phyloP scores from a whole-genome alignment of 306 rosid species.

The Lupinus albus region DNA sequence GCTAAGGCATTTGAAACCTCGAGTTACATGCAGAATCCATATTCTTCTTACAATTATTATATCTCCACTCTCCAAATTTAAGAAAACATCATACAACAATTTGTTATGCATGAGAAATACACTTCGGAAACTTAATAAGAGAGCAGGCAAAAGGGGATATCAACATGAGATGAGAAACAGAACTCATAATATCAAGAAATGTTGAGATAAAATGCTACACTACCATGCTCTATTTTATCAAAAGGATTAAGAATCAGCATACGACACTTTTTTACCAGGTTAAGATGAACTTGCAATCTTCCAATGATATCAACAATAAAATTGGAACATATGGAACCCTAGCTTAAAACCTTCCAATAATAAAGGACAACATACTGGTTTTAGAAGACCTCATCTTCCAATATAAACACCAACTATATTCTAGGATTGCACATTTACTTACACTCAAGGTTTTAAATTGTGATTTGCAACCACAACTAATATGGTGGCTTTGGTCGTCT shows the following conservation, averaged over 20 bases:
- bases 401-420: slow-evolving; percentile 5
- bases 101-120: background rate
- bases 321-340: slow-evolving; percentile 21
- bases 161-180: slow-evolving; percentile 20
- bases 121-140: background rate
- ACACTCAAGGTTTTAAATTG: background rate
- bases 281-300: background rate
- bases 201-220: slow-evolving; percentile 16
- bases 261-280: background rate
- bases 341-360: background rate
- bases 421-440: background rate
- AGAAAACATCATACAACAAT: slow-evolving; percentile 25
- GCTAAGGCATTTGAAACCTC: slow-evolving; percentile 19
- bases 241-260: slow-evolving; percentile 9
- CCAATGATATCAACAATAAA: slow-evolving; percentile 18
- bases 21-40: background rate
- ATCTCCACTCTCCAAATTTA: slow-evolving; percentile 9
- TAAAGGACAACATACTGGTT: background rate
- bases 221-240: background rate
- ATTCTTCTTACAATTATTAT: background rate
- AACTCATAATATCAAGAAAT: slow-evolving; percentile 8
- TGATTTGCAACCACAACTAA: no score
- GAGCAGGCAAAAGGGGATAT: background rate
- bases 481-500: no score
- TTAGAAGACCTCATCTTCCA: slow-evolving; percentile 26